phyloP scores from a whole-genome alignment of 2,329 filamentous ascomycete species.

The Myotisia sp. region DNA sequence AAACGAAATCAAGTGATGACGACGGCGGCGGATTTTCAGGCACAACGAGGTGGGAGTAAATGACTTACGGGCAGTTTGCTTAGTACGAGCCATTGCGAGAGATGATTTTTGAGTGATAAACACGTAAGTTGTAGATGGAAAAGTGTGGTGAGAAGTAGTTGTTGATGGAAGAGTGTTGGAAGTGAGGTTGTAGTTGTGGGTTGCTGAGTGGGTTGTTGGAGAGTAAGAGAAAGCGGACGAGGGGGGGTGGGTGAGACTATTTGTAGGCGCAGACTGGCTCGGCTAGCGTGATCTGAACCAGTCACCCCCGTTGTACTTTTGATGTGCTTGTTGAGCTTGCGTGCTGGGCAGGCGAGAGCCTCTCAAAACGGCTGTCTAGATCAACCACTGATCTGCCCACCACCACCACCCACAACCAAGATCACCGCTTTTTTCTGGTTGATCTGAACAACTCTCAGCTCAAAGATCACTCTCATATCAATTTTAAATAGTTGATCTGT shows the following conservation, averaged over 20 bases:
- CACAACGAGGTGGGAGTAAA: constrained; percentile 13
- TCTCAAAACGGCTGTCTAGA: no score
- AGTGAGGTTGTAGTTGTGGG: constrained; percentile 31
- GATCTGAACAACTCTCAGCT: constrained; percentile 1
- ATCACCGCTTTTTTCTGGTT: constrained; percentile 1
- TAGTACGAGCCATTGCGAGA: constrained; percentile 36
- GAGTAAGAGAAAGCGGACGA: constrained; percentile 15
- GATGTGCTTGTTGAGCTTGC: constrained; percentile 21
- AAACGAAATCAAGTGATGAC: constrained; percentile 10
- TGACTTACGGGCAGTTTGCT: constrained; percentile 40
- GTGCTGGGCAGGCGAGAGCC: constrained; percentile 15
- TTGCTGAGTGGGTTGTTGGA: constrained; percentile 16
- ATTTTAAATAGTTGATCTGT: no score
- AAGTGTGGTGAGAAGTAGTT: constrained; percentile 15
- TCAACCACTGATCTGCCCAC: constrained; percentile 10
- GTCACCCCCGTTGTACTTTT: constrained; percentile 10
- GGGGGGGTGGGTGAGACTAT: constrained; percentile 13
- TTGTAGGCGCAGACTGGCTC: constrained; percentile 13
- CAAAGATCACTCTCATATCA: no score
- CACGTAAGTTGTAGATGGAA: constrained; percentile 17
- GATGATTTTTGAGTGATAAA: constrained; percentile 15
- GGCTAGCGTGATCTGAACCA: constrained; percentile 9
- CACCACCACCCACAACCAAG: constrained; percentile 5
- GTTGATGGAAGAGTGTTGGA: constrained; percentile 18
- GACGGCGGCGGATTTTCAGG: no score